Evolutionary conservation across 2,329 filamentous ascomycete genomes (phyloP), one percentile per base, ranked within the genome.

Genomic region (Neopestalotiopsis rosae): DNA sequence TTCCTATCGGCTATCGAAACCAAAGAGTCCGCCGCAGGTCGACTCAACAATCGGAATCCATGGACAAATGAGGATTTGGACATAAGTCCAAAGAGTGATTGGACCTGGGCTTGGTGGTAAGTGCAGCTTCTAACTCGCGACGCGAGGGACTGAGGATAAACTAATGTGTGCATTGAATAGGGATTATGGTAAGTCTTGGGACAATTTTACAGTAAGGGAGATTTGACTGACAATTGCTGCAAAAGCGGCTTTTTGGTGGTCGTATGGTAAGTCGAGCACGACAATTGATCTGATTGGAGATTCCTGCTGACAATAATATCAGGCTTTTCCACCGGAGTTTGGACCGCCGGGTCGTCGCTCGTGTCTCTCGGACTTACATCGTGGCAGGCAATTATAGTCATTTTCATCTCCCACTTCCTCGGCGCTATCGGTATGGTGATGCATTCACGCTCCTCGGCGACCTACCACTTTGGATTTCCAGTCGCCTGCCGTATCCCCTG

Each of bases 301-400:
- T 10, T 61, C 10, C 17, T 5, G n/a, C 61, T 63, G 20, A 63
- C 12, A 10, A 34, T 24, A 4, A 38, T n/a, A 28, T 2, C 10
- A 67, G 65, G 68, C 7, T 69, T 69, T 38, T 69, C 68, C 9
- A 67, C 59, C 4, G 68, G 68, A 28, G 68, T 69, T 20, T 69
- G 64, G 68, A 67, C 68, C 10, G 64, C 68, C n/a, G 68, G 68
- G n/a, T 69, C 68, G 3, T 69, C 64, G 3, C 68, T 70, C 10
- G 72, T 70, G n/a, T 61, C 68, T 5, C 57, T 70, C 2, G 68
- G 68, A 5, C 40, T 69, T 10, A 68, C 68, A 14, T 68, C 45
- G 66, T 70, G 68, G 68, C 68, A 70, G 20, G 68, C 68, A 32
- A 57, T 70, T 30, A 65, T 70, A n/a, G 58, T 32, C 34, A 68